phyloP scores from a whole-genome alignment of 2,329 filamentous ascomycete species.

The Aspergillus proliferans region DNA sequence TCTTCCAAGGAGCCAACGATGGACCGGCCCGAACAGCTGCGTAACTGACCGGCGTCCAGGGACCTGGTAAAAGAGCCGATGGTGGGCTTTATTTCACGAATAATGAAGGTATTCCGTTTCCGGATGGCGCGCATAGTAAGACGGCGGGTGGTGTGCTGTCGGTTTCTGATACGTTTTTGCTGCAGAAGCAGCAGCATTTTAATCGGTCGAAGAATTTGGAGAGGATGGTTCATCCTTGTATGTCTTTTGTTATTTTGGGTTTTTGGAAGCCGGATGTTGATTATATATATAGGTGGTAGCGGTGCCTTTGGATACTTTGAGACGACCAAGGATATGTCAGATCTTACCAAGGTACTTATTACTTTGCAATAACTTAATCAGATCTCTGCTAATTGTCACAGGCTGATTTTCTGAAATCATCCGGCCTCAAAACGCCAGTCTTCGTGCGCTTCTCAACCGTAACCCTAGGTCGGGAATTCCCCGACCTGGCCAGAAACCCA shows the following conservation, averaged over 20 bases:
- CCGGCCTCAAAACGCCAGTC: constrained; percentile 39
- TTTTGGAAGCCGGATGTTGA: neutral
- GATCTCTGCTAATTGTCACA: neutral
- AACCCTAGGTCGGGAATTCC: constrained; percentile 38
- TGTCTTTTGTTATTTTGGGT: neutral
- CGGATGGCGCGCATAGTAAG: too few relatives aligned
- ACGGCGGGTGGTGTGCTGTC: too few relatives aligned
- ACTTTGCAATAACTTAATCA: neutral
- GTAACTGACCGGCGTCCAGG: too few relatives aligned
- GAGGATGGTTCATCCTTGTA: constrained; percentile 28
- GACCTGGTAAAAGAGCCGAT: too few relatives aligned
- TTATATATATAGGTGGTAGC: too few relatives aligned
- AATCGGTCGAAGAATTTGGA: too few relatives aligned
- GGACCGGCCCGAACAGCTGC: too few relatives aligned
- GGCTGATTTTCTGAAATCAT: constrained; percentile 34
- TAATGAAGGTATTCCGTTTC: too few relatives aligned
- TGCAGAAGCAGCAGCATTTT: too few relatives aligned
- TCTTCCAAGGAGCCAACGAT: too few relatives aligned
- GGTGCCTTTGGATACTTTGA: neutral
- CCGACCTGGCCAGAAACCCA: constrained; percentile 43
- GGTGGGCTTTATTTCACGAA: too few relatives aligned
- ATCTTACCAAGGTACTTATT: neutral
- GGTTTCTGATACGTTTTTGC: too few relatives aligned
- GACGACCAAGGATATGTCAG: neutral
- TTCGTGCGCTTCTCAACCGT: constrained; percentile 44